Conservation (phyloP, 768 basidiomycete species). For the Amanita fuliginea region DNA sequence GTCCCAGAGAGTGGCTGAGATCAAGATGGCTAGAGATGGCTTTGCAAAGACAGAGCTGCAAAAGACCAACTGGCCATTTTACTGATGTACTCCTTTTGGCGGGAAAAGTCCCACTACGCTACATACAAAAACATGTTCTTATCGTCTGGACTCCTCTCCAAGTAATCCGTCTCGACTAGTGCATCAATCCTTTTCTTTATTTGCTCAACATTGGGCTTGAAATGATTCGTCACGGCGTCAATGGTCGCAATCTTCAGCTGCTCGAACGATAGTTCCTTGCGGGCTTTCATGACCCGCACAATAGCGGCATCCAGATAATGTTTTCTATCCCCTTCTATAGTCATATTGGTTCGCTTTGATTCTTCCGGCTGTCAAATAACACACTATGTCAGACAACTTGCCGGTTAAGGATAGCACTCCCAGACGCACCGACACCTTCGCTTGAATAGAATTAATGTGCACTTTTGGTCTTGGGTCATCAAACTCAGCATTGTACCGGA, state of each 20-base stretch:
- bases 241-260: conserved; percentile 76
- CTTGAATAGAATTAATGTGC: conserved; percentile 94
- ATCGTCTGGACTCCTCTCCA: conserved; percentile 66
- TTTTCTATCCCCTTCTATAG: conserved; percentile 82
- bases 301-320: conserved; percentile 88
- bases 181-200: conserved; percentile 81
- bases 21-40: no score
- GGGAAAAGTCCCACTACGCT: conserved; percentile 23
- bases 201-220: conserved; percentile 70
- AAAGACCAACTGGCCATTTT: no score
- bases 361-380: conserved; percentile 63
- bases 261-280: conserved; percentile 74
- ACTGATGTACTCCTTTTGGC: not conserved
- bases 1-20: no score
- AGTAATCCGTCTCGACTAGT: conserved; percentile 79
- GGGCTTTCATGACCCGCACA: conserved; percentile 92
- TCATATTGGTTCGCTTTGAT: conserved; percentile 64
- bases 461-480: conserved; percentile 68
- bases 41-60: no score
- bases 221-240: conserved; percentile 80
- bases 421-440: conserved; percentile 65
- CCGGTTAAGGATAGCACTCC: not conserved
- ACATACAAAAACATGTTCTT: conserved; percentile 70
- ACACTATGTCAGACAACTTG: not conserved
- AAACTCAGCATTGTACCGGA: conserved; percentile 77